Evolutionary conservation across 345 rosid species (phyloP).

Genomic region (Syzygium grande): DNA sequence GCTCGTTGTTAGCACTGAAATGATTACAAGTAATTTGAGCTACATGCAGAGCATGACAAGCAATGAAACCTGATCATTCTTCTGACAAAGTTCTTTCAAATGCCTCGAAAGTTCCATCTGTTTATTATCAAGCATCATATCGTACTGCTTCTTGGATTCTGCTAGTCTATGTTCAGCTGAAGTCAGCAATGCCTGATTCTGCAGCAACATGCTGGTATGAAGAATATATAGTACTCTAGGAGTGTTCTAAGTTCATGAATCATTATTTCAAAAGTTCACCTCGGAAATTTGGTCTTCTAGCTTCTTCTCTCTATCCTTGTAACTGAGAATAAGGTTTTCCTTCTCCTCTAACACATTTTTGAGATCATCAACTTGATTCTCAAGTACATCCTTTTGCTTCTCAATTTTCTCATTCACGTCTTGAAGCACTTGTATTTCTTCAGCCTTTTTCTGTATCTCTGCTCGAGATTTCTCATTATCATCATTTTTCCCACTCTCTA

Average conservation of each 20-base stretch:
- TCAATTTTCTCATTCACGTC: conserved; percentile 37
- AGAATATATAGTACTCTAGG: background rate
- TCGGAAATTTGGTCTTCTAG: conserved; percentile 51
- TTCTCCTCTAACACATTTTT: conserved; percentile 49
- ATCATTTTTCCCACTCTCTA: conserved; percentile 58
- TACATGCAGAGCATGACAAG: conserved; percentile 3
- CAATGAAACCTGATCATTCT: conserved; percentile 70
- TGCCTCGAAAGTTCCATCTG: conserved; percentile 78
- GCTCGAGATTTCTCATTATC: conserved; percentile 35
- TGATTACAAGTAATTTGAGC: background rate
- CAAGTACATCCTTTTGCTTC: conserved; percentile 38
- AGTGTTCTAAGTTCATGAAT: background rate
- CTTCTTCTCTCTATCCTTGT: conserved; percentile 46
- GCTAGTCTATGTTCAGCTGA: conserved; percentile 61
- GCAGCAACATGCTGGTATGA: conserved; percentile 16
- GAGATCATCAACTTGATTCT: conserved; percentile 50
- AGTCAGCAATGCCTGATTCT: conserved; percentile 54
- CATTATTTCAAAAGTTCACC: conserved; percentile 15
- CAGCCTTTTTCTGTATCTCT: conserved; percentile 43
- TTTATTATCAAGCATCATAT: conserved; percentile 73
- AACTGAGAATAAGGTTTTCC: conserved; percentile 46
- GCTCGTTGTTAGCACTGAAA: conserved; percentile 6
- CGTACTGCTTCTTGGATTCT: conserved; percentile 66
- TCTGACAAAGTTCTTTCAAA: conserved; percentile 84
- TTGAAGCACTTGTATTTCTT: conserved; percentile 35